Evolutionary conservation across 768 basidiomycete genomes (phyloP), one percentile per base, ranked within the genome.

Genomic region (Mycena epipterygia): DNA sequence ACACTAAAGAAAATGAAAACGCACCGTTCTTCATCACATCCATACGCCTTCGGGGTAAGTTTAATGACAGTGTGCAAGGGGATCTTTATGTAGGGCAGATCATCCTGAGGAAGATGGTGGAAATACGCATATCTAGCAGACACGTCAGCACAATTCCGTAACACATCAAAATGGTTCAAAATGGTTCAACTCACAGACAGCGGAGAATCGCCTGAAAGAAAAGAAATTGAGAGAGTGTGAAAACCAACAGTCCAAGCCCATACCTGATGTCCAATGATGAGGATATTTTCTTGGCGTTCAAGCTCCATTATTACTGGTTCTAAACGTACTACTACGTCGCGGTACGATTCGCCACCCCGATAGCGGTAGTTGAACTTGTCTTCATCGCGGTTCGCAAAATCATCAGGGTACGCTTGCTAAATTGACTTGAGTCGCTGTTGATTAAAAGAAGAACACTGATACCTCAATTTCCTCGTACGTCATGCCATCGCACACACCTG

Each of bases 341-440:
- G 91, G 80, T 99, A 99, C 2, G 96, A 98, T 83, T 99, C 98
- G 63, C 98, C 98, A 76, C 92, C 96, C 75, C 98, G 89, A 80
- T 98, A 99, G 32, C 98, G 91, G 81, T 99, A 99, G 81, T 99
- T 99, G 82, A 98, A 99, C 82, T 99, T 99, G 86, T 99, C 98
- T 67, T 98, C 96, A 76, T 99, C 98, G 29, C 98, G 91, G 78
- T 97, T 96, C 19, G 95, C 96, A 81, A 97, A 99, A 78, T 99
- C 98, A 66, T 99, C 98, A 0, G 98, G 98, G 79, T 99, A 99
- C 71, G 91, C 89, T 87, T 91, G 90, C 95, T 97, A 73, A 2
- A 68, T 67, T 2, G 32, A 30, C 1, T 37, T 67, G 30, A 63
- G 35, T 35, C 60, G 8, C 29, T 25, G 53, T 14, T 59, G 23